Conservation (phyloP, 2,329 filamentous ascomycete genomes). For the Ramichloridium luteum region DNA sequence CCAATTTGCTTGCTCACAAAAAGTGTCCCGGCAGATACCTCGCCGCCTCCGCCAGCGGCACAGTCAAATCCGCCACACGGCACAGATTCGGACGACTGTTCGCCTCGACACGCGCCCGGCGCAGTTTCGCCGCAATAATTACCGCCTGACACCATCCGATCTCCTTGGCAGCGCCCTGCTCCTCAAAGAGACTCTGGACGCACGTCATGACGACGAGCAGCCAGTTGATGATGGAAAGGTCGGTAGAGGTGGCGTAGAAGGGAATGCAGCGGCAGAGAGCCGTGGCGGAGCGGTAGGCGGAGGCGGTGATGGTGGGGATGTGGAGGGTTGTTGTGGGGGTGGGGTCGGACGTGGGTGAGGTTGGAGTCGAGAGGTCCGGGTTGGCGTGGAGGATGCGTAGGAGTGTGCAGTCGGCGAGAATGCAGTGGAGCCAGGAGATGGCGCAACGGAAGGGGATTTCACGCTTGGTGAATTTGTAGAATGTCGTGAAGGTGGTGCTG, state of each 20-base stretch:
- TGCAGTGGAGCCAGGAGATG: slow-evolving; percentile 5
- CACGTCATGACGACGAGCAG: too few relatives aligned
- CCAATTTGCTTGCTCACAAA: too few relatives aligned
- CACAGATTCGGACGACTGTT: slow-evolving; percentile 7
- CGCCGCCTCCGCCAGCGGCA: too few relatives aligned
- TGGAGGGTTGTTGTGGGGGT: background rate
- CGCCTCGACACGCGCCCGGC: slow-evolving; percentile 5
- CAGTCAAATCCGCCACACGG: slow-evolving; percentile 8
- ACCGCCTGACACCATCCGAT: slow-evolving; percentile 7
- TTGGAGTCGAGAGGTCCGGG: too few relatives aligned
- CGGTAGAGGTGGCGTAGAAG: slow-evolving; percentile 5
- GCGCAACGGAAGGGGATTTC: too few relatives aligned
- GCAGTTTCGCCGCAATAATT: slow-evolving; percentile 1
- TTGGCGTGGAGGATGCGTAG: slow-evolving; percentile 9
- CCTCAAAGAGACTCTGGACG: slow-evolving; percentile 10
- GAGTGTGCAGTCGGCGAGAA: slow-evolving; percentile 7
- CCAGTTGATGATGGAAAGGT: slow-evolving; percentile 6
- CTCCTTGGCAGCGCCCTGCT: slow-evolving; percentile 6
- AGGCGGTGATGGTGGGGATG: slow-evolving; percentile 21
- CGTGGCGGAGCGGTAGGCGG: slow-evolving; percentile 9
- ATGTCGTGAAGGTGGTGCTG: slow-evolving; percentile 4
- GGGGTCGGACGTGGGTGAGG: too few relatives aligned
- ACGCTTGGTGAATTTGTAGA: slow-evolving; percentile 6
- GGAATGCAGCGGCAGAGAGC: slow-evolving; percentile 6
- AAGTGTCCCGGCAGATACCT: too few relatives aligned